phyloP scores from a whole-genome alignment of 2,329 filamentous ascomycete species.

The Sarocladiaceae sp. region DNA sequence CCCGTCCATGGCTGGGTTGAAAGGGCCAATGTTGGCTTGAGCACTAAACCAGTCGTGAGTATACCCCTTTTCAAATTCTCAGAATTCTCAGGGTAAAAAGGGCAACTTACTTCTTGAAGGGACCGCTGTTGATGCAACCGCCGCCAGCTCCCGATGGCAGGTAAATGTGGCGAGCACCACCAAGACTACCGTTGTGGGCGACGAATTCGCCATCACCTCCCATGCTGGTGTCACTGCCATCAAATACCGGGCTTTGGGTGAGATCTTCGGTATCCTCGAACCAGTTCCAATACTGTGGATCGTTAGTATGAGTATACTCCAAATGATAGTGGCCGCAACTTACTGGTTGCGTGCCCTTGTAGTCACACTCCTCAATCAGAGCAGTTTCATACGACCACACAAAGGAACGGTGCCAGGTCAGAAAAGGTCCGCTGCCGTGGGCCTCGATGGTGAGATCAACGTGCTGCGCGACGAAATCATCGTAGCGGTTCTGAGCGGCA shows the following conservation, averaged over 20 bases:
- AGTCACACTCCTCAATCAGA: constrained; percentile 37
- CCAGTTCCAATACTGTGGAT: constrained; percentile 43
- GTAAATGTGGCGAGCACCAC: constrained; percentile 10
- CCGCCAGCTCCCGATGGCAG: constrained; percentile 48
- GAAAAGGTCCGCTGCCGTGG: constrained; percentile 25
- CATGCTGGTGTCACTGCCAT: constrained; percentile 47
- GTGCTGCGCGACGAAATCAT: constrained; percentile 29
- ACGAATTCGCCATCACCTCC: constrained; percentile 34
- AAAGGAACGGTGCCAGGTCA: constrained; percentile 41
- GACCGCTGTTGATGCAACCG: constrained; percentile 45
- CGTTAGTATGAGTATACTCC: not conserved
- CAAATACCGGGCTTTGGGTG: constrained; percentile 47
- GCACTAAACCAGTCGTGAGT: constrained; percentile 13
- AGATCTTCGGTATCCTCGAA: constrained; percentile 36
- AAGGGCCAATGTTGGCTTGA: constrained; percentile 25
- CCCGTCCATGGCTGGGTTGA: constrained; percentile 15
- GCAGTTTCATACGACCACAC: constrained; percentile 32
- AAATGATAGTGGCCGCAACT: not conserved
- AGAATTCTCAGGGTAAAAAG: not conserved
- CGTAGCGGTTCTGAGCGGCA: constrained; percentile 23
- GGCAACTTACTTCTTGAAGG: constrained; percentile 40
- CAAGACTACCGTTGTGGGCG: constrained; percentile 9
- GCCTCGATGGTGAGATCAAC: constrained; percentile 21
- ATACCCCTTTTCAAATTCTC: constrained; percentile 21
- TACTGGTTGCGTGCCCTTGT: constrained; percentile 29